A percentile compares a stretch with the other conserved stretches of the same genome.
Conservation (phyloP, 2,329 filamentous ascomycete species). For the Zalaria obscura region DNA sequence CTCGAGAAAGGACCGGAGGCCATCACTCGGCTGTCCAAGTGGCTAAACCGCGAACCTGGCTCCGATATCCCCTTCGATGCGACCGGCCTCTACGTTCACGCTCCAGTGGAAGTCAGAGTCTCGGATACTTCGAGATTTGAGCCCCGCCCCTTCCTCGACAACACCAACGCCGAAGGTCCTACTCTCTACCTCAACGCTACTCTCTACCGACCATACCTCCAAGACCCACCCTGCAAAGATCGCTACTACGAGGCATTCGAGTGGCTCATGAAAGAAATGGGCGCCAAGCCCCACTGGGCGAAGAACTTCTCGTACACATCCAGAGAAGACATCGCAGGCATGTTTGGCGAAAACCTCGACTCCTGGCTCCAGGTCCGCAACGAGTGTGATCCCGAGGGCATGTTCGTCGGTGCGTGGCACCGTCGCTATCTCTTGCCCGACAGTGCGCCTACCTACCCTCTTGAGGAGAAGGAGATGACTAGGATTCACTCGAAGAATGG, state of each 20-base stretch:
- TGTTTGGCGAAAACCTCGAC: slow-evolving; percentile 55
- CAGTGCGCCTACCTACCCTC: slow-evolving; percentile 14
- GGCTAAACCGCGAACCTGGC: slow-evolving; percentile 67
- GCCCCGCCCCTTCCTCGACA: slow-evolving; percentile 56
- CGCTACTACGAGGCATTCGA: slow-evolving; percentile 85
- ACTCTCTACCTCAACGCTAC: slow-evolving; percentile 85
- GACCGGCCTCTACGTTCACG: slow-evolving; percentile 70
- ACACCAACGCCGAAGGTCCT: slow-evolving; percentile 51
- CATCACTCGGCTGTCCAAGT: slow-evolving; percentile 66
- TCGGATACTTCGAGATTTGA: slow-evolving; percentile 47
- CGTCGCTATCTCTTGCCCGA: slow-evolving; percentile 46
- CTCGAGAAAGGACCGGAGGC: slow-evolving; percentile 77
- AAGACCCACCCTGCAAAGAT: slow-evolving; percentile 59
- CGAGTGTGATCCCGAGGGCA: slow-evolving; percentile 61
- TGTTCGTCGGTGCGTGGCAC: slow-evolving; percentile 90
- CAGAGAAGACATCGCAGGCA: slow-evolving; percentile 40
- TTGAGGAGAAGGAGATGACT: slow-evolving; percentile 29
- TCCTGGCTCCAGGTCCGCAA: slow-evolving; percentile 56
- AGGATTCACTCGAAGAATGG: slow-evolving; percentile 24
- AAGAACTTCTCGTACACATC: slow-evolving; percentile 65
- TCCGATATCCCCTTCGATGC: slow-evolving; percentile 62
- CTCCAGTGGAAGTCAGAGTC: slow-evolving; percentile 84
- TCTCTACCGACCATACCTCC: slow-evolving; percentile 67
- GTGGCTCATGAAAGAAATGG: slow-evolving; percentile 75
- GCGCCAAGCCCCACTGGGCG: slow-evolving; percentile 76